These are phyloP conservation scores for Thecamonas trahens DNA, from an alignment of 78 protist species.

Conservation along the genomic window DNA sequence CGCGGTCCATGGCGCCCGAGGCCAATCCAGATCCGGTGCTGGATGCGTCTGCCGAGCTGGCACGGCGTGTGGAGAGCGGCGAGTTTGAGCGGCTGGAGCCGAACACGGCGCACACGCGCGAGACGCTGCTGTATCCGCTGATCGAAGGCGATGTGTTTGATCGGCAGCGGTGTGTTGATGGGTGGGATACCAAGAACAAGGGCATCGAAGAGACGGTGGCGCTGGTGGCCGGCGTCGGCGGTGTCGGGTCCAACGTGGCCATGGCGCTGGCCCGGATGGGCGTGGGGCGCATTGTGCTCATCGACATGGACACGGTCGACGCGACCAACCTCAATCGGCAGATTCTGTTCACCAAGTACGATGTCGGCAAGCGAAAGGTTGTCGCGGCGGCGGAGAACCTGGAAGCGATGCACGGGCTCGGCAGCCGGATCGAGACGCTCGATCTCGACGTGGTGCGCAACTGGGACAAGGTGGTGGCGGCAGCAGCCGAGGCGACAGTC, in stretches of 20 bases:
- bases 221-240: constrained; percentile 6
- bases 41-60: too few relatives aligned
- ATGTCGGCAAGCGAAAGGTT: constrained; percentile 12
- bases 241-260: constrained; percentile 14
- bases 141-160: constrained; percentile 6
- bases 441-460: constrained; percentile 3
- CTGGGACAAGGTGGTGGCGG: constrained; percentile 1
- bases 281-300: not conserved
- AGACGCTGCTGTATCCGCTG: too few relatives aligned
- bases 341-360: not conserved
- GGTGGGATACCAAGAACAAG: not conserved
- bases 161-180: not conserved
- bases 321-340: constrained; percentile 16
- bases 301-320: constrained; percentile 15
- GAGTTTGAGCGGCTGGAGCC: too few relatives aligned
- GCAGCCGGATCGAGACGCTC: not conserved
- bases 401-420: not conserved
- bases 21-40: too few relatives aligned
- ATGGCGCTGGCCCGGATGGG: constrained; percentile 2
- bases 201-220: not conserved
- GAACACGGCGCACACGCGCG: too few relatives aligned
- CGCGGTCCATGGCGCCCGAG: too few relatives aligned
- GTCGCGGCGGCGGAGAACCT: not conserved
- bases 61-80: too few relatives aligned
- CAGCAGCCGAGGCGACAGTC: not conserved